Base-by-base conservation (phyloP, 2,329 filamentous ascomycete genomes). In the Phaeosphaeria sp. region DNA sequence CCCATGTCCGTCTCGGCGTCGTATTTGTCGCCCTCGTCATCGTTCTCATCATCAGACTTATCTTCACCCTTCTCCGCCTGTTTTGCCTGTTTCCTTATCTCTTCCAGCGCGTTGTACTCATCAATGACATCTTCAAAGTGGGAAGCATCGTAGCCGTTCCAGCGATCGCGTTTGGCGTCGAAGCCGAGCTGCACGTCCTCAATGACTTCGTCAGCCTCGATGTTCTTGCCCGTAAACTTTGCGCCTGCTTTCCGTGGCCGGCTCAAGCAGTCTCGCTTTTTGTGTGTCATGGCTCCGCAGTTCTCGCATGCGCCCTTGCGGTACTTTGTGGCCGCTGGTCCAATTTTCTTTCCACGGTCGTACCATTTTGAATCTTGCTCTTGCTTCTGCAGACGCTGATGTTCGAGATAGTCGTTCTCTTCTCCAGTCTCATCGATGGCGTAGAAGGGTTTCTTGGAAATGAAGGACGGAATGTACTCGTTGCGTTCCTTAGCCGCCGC, bases 261-360 rank as follows among this genome's bases (percentile, higher is more conserved):
- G 71, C 90, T 92, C 50, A 99, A 80, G 74, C 95, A 99, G 73
- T 98, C 94, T 74, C 96, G 97, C 52, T 88, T 90, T 80, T 96
- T 96, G 80, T 99, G 95, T 64, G 91, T 93, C 91, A 98, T 96
- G 56, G 93, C 90, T 71, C 95, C 95, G 81, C 95, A 99, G 80
- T 99, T 99, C 79, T 98, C 94, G 80, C 95, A 99, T 52, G 95
- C 94, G 73, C 96, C 95, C 81, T 98, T 99, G 65, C 96, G 91
- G 76, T 91, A 99, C 75, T 97, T 99, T 65, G 95, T 99, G 50
- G 94, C 93, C 0, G 93, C 93, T 3, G 92, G 92, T 0, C 91
- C 93, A 11, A 86, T 80, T 74, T 92, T 94, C 79, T 90, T 90
- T 52, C 93, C 93, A 44, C 95, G 90, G 60, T 96, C 91, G 79